Evolutionary conservation across 805 yeast species (phyloP).

Genomic region (Maudiozyma bulderi): DNA sequence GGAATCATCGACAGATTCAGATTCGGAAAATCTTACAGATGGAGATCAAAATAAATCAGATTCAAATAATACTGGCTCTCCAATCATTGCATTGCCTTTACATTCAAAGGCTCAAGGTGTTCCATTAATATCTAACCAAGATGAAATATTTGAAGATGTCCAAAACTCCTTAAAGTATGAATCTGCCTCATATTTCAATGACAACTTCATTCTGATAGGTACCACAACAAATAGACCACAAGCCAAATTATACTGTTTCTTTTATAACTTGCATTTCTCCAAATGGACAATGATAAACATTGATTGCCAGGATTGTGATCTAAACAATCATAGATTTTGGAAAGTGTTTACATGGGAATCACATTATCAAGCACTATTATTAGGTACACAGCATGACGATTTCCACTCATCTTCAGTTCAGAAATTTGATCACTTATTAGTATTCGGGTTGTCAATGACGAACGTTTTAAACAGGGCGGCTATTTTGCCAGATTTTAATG

Average conservation of each 20-base stretch:
- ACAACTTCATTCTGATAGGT: conserved; percentile 54
- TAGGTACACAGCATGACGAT: conserved; percentile 37
- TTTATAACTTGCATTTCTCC: conserved; percentile 25
- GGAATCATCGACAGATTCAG: neutral
- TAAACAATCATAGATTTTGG: conserved; percentile 53
- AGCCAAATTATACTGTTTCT: conserved; percentile 21
- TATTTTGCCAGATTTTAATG: neutral
- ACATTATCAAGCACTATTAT: conserved; percentile 57
- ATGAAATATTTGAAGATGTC: conserved; percentile 16
- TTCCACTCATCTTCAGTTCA: conserved; percentile 32
- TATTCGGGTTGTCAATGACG: conserved; percentile 47
- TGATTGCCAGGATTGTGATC: conserved; percentile 42
- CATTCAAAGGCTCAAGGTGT: conserved; percentile 26
- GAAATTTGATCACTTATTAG: conserved; percentile 35
- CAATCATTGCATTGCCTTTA: conserved; percentile 30
- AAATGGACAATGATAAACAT: conserved; percentile 58
- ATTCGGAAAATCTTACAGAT: neutral
- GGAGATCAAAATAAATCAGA: neutral
- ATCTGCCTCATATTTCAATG: conserved; percentile 56
- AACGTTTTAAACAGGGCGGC: conserved; percentile 30
- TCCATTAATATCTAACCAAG: conserved; percentile 18
- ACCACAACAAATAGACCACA: conserved; percentile 36
- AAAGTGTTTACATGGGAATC: conserved; percentile 68
- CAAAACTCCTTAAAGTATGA: conserved; percentile 40
- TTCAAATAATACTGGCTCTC: conserved; percentile 7